Evolutionary conservation across 2,329 filamentous ascomycete genomes (phyloP).

Genomic region (Aspergillus sp.): DNA sequence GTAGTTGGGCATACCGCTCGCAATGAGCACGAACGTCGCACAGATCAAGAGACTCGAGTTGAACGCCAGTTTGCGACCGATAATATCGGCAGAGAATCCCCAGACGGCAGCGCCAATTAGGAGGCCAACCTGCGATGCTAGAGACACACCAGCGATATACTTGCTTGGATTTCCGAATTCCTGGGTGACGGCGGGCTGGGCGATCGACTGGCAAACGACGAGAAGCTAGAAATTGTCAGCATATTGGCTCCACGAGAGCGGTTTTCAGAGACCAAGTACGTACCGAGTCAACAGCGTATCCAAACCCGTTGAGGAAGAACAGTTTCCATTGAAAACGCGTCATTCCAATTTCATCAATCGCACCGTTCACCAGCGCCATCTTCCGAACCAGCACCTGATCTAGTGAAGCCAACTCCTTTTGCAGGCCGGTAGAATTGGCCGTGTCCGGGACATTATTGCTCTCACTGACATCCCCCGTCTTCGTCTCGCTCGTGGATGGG

Average conservation of each 20-base stretch:
- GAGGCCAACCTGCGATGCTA: slow-evolving; percentile 65
- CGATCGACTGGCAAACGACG: slow-evolving; percentile 24
- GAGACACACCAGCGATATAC: slow-evolving; percentile 73
- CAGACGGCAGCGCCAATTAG: slow-evolving; percentile 76
- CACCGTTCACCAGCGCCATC: slow-evolving; percentile 39
- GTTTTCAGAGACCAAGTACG: neutral
- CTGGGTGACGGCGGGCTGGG: slow-evolving; percentile 8
- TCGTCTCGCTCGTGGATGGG: neutral
- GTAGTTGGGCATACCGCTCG: slow-evolving; percentile 70
- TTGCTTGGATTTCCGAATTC: slow-evolving; percentile 73
- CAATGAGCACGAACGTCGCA: slow-evolving; percentile 68
- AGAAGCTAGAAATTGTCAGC: slow-evolving; percentile 22
- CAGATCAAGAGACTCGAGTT: slow-evolving; percentile 75
- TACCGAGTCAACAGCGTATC: slow-evolving; percentile 43
- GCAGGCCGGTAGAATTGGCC: neutral
- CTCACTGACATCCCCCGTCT: neutral
- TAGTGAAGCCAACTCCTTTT: slow-evolving; percentile 17
- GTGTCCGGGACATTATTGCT: neutral
- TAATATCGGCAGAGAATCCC: slow-evolving; percentile 73
- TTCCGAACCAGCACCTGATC: slow-evolving; percentile 42
- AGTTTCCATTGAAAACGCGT: slow-evolving; percentile 61
- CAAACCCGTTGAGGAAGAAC: slow-evolving; percentile 63
- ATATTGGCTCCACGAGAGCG: neutral
- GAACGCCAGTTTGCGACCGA: slow-evolving; percentile 76
- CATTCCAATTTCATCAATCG: slow-evolving; percentile 61